Evolutionary conservation across 148 eudicot species (phyloP).

Genomic region (Heliosperma pusillum): DNA sequence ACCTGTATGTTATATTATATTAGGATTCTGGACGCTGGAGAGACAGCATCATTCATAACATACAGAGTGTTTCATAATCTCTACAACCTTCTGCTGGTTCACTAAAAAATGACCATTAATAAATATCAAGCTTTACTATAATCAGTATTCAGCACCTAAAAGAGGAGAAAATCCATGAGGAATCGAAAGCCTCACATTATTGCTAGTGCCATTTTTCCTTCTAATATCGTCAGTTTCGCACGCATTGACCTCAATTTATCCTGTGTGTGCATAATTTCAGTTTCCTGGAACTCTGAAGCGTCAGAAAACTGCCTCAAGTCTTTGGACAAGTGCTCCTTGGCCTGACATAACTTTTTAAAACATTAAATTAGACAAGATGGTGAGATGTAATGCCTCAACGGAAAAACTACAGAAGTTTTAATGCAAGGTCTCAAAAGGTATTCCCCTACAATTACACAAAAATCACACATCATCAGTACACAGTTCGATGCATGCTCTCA

Average conservation of each 20-base stretch:
- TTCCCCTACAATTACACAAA: neutral
- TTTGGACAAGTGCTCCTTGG: conserved; percentile 29
- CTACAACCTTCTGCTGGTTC: neutral
- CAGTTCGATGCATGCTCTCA: neutral
- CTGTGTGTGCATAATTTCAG: conserved; percentile 67
- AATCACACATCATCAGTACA: neutral
- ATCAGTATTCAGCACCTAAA: neutral
- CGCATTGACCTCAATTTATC: conserved; percentile 67
- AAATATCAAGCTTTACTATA: no score
- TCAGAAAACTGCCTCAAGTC: conserved; percentile 65
- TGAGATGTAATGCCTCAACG: neutral
- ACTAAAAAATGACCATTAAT: neutral
- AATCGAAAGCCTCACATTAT: conserved; percentile 44
- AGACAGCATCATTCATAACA: conserved; percentile 4
- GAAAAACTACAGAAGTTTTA: neutral
- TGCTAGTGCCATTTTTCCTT: conserved; percentile 83
- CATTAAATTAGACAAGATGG: neutral
- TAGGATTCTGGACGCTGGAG: neutral
- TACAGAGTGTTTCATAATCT: neutral
- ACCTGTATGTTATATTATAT: neutral
- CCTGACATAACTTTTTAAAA: conserved; percentile 35
- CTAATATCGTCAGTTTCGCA: conserved; percentile 72
- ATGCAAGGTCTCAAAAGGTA: neutral
- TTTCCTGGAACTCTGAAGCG: conserved; percentile 83
- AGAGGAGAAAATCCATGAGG: neutral